These are phyloP conservation scores for Corchorus capsularis DNA, from an alignment of 345 rosid species.

Conservation along the genomic window DNA sequence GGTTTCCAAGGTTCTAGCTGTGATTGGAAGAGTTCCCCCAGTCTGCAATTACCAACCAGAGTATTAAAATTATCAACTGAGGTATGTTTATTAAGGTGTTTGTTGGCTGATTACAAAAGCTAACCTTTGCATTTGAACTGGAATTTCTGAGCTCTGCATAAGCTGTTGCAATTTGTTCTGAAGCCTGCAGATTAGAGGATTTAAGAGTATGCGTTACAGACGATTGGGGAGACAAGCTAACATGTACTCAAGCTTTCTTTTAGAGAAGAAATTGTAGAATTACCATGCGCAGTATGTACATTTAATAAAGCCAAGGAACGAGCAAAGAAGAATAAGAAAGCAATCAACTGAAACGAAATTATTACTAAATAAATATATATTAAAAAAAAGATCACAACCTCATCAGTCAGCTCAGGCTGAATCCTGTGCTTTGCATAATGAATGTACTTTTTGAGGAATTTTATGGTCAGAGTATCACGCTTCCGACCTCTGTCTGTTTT, in stretches of 20 bases:
- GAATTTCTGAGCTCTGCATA: conserved; percentile 92
- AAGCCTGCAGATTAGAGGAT: conserved; percentile 56
- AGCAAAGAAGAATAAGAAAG: not conserved
- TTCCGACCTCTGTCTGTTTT: conserved; percentile 67
- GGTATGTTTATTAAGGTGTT: conserved; percentile 2
- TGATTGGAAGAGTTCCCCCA: conserved; percentile 97
- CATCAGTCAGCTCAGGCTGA: conserved; percentile 92
- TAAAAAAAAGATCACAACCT: conserved; percentile 43
- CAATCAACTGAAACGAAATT: not conserved
- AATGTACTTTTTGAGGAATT: conserved; percentile 90
- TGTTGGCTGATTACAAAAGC: conserved; percentile 20
- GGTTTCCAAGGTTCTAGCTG: conserved; percentile 97
- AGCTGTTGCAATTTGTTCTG: conserved; percentile 85
- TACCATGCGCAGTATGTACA: not conserved
- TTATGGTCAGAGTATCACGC: conserved; percentile 76
- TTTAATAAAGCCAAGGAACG: conserved; percentile 2
- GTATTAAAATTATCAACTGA: conserved; percentile 13
- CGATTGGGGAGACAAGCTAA: conserved; percentile 3
- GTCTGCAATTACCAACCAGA: conserved; percentile 53
- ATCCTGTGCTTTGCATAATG: conserved; percentile 98
- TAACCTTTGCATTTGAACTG: conserved; percentile 74
- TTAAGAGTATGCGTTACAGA: conserved; percentile 11
- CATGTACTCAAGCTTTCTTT: not conserved
- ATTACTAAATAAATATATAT: not conserved
- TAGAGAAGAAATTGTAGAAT: not conserved